phyloP scores from a whole-genome alignment of 805 yeast genomes.

The Yamadazyma paraphyllophila region DNA sequence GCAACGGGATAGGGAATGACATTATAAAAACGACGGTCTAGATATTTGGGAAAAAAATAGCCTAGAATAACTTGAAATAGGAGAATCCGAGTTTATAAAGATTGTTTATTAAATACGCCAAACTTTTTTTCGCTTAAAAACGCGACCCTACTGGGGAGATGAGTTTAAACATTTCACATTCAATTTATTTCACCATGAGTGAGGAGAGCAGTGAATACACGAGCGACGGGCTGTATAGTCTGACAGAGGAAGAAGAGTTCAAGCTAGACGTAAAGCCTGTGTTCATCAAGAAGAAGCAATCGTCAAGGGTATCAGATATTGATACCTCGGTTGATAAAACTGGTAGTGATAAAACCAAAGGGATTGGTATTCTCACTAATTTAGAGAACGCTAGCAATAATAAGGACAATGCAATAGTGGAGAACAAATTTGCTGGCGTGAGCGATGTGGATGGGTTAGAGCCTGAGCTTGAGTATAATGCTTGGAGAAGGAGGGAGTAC shows the following conservation, averaged over 20 bases:
- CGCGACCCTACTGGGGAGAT: slow-evolving; percentile 4
- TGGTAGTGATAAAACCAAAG: neutral
- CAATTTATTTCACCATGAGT: neutral
- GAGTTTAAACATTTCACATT: neutral
- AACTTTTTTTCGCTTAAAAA: neutral
- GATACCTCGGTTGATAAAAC: neutral
- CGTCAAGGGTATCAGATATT: neutral
- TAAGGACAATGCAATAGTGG: neutral
- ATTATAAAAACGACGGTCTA: neutral
- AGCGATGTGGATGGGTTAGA: slow-evolving; percentile 36
- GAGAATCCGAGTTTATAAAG: neutral
- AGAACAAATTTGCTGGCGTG: slow-evolving; percentile 26
- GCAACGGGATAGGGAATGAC: slow-evolving; percentile 25
- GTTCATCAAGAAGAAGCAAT: slow-evolving; percentile 9
- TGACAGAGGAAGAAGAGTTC: neutral
- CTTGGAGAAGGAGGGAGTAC: slow-evolving; percentile 31
- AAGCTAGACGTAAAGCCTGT: slow-evolving; percentile 8
- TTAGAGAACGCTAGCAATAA: slow-evolving; percentile 5
- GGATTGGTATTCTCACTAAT: slow-evolving; percentile 2
- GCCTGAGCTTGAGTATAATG: slow-evolving; percentile 29
- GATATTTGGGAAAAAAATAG: neutral
- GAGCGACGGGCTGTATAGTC: neutral
- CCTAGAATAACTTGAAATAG: neutral
- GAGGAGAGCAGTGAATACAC: slow-evolving; percentile 3
- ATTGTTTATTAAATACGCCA: neutral